Evolutionary conservation across 768 basidiomycete species (phyloP).

Genomic region (Boletus sensibilis): DNA sequence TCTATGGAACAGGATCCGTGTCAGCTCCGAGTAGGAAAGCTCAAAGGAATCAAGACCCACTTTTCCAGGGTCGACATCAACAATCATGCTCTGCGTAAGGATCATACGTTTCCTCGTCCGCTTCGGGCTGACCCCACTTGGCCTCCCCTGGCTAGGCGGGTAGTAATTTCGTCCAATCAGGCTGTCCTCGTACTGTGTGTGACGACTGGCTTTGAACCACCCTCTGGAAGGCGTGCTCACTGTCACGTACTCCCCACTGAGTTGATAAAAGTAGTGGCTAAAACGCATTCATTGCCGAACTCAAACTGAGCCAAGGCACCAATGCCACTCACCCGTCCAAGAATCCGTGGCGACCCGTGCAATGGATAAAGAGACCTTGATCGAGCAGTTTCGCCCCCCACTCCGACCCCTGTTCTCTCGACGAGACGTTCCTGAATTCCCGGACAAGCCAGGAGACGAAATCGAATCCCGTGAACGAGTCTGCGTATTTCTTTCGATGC

Average conservation of each 20-base stretch:
- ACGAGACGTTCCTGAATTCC: constrained; percentile 86
- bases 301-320: not conserved
- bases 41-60: constrained; percentile 35
- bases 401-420: constrained; percentile 74
- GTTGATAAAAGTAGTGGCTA: constrained; percentile 87
- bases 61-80: constrained; percentile 81
- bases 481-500: constrained; percentile 70
- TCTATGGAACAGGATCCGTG: constrained; percentile 39
- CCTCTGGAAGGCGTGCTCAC: constrained; percentile 59
- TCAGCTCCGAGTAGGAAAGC: constrained; percentile 10
- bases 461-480: constrained; percentile 87
- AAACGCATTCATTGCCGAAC: constrained; percentile 4
- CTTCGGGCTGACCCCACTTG: constrained; percentile 40
- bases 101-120: constrained; percentile 61
- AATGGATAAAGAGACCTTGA: constrained; percentile 85
- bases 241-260: constrained; percentile 75
- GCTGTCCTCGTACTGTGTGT: constrained; percentile 43
- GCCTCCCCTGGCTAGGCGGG: constrained; percentile 37
- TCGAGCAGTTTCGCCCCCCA: constrained; percentile 76
- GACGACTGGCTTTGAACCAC: constrained; percentile 63
- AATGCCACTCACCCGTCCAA: constrained; percentile 69
- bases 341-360: constrained; percentile 75
- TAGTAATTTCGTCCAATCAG: constrained; percentile 34
- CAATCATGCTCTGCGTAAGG: constrained; percentile 86
- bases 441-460: constrained; percentile 91